Evolutionary conservation across 2,329 filamentous ascomycete species (phyloP), one percentile per base, ranked within the genome.

Genomic region (Penicillium brasilianum): DNA sequence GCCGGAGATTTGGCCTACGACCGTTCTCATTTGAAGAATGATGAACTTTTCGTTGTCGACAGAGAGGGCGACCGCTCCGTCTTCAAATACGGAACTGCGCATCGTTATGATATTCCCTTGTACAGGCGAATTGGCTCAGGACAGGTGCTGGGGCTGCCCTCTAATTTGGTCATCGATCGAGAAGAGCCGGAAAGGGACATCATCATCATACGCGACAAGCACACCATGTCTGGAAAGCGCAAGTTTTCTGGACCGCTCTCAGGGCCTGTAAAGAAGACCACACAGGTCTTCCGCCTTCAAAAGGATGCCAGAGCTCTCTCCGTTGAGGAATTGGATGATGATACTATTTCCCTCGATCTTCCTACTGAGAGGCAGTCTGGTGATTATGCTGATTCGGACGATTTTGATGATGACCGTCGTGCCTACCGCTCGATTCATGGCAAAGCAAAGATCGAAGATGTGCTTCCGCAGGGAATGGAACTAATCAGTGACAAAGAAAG

Each of bases 1-100:
- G 22, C 14, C 6, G 16, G 25, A 13, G n/a, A 25, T 34, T 5
- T 5, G 25, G 10, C 20, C 34, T 7, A 6, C 10, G 16, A 11
- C 22, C 16, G 5, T 13, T n/a, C 44, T 39, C n/a, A 25, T 13
- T 36, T 34, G 13, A 41, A 8, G 7, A n/a, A 20, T 7, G 57
- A 66, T 4, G 70, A 72, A 30, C 72, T 83, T 3, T 93, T 86
- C 73, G 69, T 86, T 48, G 70, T 91, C 55, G 94, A 98, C 76
- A 86, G 81, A 44, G 88, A 87, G 70, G 93, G 94, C 0, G 94
- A 98, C 70, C 80, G 84, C 4, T 84, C 92, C 51, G 92, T 95
- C 66, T 76, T 90, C 48, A 84, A 84, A 28, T 97, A 93, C 73
- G 91, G 91, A 1, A 84, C 86, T 30, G 83, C 90, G 41, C 88